Base-by-base conservation (phyloP, 805 yeast species). In the Candida pini region DNA sequence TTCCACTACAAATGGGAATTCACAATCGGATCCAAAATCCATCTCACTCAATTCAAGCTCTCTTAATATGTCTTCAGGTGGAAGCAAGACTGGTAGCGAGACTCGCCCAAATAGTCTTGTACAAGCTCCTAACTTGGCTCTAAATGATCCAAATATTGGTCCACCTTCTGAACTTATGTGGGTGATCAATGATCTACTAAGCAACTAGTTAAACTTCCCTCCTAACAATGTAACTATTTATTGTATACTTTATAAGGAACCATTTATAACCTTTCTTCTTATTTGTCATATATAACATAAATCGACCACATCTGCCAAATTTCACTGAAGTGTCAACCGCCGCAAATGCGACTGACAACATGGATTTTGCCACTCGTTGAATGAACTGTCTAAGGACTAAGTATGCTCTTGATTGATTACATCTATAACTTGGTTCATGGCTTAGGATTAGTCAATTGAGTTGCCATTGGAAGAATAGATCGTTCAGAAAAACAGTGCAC, bases 111-210 rank as follows among this genome's bases (percentile, higher is more conserved):
- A 20, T 8, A 8, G n/a, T 5, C 25, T 12, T 12, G 13, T 12
- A 8, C 13, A 14, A 14, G 47, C 40, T 6, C 50, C 53, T 5
- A 49, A 48, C 27, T 39, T 56, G n/a, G 44, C 51, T 4, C 36
- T 56, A 6, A 49, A 41, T 17, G 54, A 51, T 35, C 51, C 51
- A 4, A 40, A 43, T n/a, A 36, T 54, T 4, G 61, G 60, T 6
- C 66, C 78, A 0, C 71, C 75, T 23, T 82, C 80, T 36, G 94
- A 83, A 51, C 60, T 83, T 42, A 74, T 77, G 45, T 76, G 86
- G 84, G 61, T 82, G 34, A 67, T 83, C 24, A 79, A 76, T 56
- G 89, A 81, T 46, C 68, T 82, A 34, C 57, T 78, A 18, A 44
- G 48, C 16, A 50, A 45, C 33, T 49, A 44, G 30, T 30, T 27